Evolutionary conservation across 805 yeast species (phyloP).

Genomic region (Cyberlindnera galapagoensis): DNA sequence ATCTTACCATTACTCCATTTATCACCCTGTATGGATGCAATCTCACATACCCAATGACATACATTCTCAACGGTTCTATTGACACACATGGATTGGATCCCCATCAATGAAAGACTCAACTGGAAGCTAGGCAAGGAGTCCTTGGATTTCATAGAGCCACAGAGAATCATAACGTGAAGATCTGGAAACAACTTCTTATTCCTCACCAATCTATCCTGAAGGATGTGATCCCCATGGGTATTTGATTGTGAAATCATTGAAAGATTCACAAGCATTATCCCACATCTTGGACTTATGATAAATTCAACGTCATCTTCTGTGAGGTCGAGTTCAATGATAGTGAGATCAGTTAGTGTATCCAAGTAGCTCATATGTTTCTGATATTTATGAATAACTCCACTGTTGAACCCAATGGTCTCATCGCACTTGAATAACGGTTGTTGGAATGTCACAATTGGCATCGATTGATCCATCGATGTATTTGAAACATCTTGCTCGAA

Average conservation of each 20-base stretch:
- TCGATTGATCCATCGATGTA: too few relatives aligned
- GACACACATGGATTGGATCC: conserved; percentile 2
- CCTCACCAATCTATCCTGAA: conserved; percentile 2
- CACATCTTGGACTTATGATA: conserved; percentile 9
- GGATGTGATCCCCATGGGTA: conserved; percentile 6
- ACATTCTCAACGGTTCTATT: conserved; percentile 1
- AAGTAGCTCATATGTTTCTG: conserved; percentile 3
- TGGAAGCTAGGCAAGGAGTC: conserved; percentile 13
- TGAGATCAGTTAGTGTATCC: conserved; percentile 2
- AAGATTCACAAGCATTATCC: conserved; percentile 9
- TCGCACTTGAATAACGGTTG: too few relatives aligned
- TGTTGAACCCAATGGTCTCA: conserved; percentile 10
- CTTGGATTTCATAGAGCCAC: conserved; percentile 1
- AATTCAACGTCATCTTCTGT: conserved; percentile 13
- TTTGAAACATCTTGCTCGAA: too few relatives aligned
- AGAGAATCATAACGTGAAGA: conserved; percentile 7
- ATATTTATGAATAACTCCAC: not conserved
- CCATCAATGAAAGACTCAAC: conserved; percentile 11
- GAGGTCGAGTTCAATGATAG: conserved; percentile 14
- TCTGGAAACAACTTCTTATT: conserved; percentile 1
- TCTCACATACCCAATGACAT: conserved; percentile 6
- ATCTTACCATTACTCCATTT: not conserved
- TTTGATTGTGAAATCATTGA: conserved; percentile 10
- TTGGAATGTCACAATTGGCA: too few relatives aligned
- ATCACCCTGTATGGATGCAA: not conserved